Evolutionary conservation across 208 protist genomes (phyloP), one percentile per base, ranked within the genome.

Genomic region (Leishmania braziliensis): DNA sequence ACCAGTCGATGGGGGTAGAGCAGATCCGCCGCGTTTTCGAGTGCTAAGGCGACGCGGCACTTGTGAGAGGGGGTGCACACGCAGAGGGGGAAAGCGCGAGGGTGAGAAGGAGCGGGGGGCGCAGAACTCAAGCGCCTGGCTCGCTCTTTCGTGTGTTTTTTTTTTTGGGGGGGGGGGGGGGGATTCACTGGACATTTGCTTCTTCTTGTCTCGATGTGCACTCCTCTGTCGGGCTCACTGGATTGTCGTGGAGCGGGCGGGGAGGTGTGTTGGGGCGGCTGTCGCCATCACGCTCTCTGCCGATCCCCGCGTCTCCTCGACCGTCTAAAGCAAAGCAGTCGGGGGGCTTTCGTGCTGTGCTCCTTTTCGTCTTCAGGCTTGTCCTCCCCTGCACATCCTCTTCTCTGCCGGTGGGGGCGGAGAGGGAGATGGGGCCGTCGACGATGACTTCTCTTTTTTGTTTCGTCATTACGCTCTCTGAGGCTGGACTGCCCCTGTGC

Each of bases 21-120:
- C 88, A 92, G 75, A 86, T 97, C 56, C 91, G 94, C 20, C 92
- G 94, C 20, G 81, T 97, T 46, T 97, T 93, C 79, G 93, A 97
- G 71, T 90, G 87, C 77, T 96, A 79, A 89, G 18, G 29, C 18
- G 51, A 23, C 18, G 18, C 71, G 18, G 26, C 14, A 20, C 51
- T 12, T 23, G 43, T 29, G 39, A 62, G 23, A 16, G n/a, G 23
- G 39, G 36, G 18, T 5, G 43, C 39, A 43, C 23, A 50, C 46
- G 68, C 16, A 65, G 60, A 9, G 56, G 26, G 56, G 0, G 56
- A 62, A 18, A 70, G 33, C 12, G 16, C 2, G 9, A 74, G 63
- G 39, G 29, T 39, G 29, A 36, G 63, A 69, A 69, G 23, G 29
- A 69, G 26, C 26, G 12, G 16, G 26, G n/a, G 63, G 20, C 5